These are phyloP conservation scores for Mucor sp. DNA, from an alignment of 371 early-diverging fungal genomes.

Conservation along the genomic window DNA sequence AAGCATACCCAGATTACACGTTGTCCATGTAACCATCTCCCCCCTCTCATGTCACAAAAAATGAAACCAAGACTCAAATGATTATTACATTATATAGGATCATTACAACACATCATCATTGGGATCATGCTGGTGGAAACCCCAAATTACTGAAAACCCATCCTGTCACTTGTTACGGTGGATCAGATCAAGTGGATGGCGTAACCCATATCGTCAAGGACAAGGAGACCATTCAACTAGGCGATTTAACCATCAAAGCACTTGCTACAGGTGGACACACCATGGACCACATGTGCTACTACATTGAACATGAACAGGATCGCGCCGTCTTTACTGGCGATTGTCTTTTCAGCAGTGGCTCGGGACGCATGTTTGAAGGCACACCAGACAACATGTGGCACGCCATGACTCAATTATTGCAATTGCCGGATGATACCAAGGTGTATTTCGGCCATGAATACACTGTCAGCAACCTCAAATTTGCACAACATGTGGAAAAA, in stretches of 20 bases:
- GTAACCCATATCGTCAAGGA: constrained; percentile 67
- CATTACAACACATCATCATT: constrained; percentile 80
- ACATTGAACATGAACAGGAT: constrained; percentile 17
- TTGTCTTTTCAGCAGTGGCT: constrained; percentile 62
- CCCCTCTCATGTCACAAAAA: not conserved
- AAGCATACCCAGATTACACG: constrained; percentile 42
- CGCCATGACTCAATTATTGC: constrained; percentile 66
- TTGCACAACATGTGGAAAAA: constrained; percentile 44
- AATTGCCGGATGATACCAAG: constrained; percentile 77
- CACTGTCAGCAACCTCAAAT: constrained; percentile 68
- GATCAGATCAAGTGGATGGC: constrained; percentile 50
- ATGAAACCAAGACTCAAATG: not conserved
- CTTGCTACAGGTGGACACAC: constrained; percentile 84
- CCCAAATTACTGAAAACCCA: constrained; percentile 39
- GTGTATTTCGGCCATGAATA: constrained; percentile 96
- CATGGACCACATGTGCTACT: constrained; percentile 59
- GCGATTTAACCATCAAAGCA: constrained; percentile 53
- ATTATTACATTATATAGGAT: constrained; percentile 29
- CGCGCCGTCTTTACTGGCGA: constrained; percentile 40
- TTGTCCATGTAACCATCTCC: constrained; percentile 38
- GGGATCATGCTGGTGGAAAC: constrained; percentile 86
- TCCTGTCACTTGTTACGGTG: constrained; percentile 44
- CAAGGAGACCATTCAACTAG: constrained; percentile 66
- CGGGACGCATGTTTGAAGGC: constrained; percentile 96
- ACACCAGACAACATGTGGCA: constrained; percentile 82